Percentiles rank a stretch among this genome's conserved stretches.
Conservation (phyloP, 495 filamentous ascomycete species). For the Aspergillus kassunensis region DNA sequence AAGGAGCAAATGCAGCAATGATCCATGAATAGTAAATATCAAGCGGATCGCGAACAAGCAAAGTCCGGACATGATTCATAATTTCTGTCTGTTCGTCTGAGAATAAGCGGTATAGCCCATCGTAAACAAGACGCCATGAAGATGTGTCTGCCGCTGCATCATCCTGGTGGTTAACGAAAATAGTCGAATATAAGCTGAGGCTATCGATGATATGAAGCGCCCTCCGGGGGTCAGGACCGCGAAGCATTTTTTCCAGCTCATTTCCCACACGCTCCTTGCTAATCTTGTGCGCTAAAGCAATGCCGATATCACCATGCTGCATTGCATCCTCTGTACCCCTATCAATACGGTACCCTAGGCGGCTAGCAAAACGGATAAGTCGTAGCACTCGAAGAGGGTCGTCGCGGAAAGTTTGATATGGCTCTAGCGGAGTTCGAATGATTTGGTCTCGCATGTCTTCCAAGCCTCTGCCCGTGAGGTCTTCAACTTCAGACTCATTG, state of each 20-base stretch:
- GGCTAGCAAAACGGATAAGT: slow-evolving; percentile 83
- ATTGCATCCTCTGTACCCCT: slow-evolving; percentile 64
- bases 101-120: slow-evolving; percentile 29
- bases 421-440: slow-evolving; percentile 84
- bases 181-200: slow-evolving; percentile 70
- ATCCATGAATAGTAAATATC: slow-evolving; percentile 71
- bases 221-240: slow-evolving; percentile 66
- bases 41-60: slow-evolving; percentile 55
- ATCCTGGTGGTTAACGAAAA: slow-evolving; percentile 60
- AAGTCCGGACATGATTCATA: slow-evolving; percentile 31
- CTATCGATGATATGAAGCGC: slow-evolving; percentile 70
- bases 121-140: slow-evolving; percentile 39
- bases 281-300: slow-evolving; percentile 81
- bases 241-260: slow-evolving; percentile 89
- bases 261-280: slow-evolving; percentile 80
- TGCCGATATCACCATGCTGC: slow-evolving; percentile 66
- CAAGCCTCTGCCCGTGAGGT: slow-evolving; percentile 73
- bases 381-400: slow-evolving; percentile 89
- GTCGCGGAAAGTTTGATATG: slow-evolving; percentile 89
- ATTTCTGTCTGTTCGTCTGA: slow-evolving; percentile 8
- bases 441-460: slow-evolving; percentile 65
- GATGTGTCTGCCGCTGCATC: slow-evolving; percentile 42
- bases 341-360: slow-evolving; percentile 76
- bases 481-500: slow-evolving; percentile 68
- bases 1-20: slow-evolving; percentile 70